Evolutionary conservation across 106 monocot species (phyloP).

Genomic region (Platanthera zijinensis): DNA sequence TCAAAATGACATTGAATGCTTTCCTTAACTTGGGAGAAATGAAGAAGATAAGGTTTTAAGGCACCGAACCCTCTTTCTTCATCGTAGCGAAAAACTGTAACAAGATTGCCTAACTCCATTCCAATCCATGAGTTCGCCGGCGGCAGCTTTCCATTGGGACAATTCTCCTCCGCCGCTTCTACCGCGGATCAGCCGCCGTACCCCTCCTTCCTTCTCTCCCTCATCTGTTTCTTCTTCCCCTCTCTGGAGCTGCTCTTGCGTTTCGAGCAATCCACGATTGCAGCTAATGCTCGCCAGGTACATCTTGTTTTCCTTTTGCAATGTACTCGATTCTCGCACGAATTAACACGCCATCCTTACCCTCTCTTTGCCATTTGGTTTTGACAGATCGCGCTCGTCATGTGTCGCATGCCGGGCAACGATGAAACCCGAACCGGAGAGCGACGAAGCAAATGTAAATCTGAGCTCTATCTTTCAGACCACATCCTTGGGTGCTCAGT

Average conservation of each 20-base stretch:
- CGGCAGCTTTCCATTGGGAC: not conserved
- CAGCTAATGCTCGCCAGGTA: not conserved
- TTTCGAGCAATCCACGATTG: not conserved
- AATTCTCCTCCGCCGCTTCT: not conserved
- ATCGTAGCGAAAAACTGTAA: not conserved
- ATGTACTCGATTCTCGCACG: not conserved
- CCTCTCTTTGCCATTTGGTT: not conserved
- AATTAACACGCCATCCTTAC: not conserved
- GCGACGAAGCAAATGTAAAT: not conserved
- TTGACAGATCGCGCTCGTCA: not conserved
- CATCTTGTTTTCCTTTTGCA: not conserved
- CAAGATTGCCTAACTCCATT: not conserved
- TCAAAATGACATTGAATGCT: too few relatives aligned
- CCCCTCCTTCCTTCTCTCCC: not conserved
- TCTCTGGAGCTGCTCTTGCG: not conserved
- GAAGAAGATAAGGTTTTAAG: not conserved
- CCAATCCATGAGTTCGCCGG: not conserved
- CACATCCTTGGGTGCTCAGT: too few relatives aligned
- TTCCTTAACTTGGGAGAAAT: too few relatives aligned
- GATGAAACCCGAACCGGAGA: constrained; percentile 3
- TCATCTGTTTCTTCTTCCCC: not conserved
- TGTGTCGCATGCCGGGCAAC: not conserved
- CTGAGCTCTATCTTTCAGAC: not conserved
- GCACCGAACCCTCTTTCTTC: not conserved
- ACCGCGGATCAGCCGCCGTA: not conserved